Conservation (phyloP, 2,329 filamentous ascomycete genomes). For the Xylariomycetidae sp. region DNA sequence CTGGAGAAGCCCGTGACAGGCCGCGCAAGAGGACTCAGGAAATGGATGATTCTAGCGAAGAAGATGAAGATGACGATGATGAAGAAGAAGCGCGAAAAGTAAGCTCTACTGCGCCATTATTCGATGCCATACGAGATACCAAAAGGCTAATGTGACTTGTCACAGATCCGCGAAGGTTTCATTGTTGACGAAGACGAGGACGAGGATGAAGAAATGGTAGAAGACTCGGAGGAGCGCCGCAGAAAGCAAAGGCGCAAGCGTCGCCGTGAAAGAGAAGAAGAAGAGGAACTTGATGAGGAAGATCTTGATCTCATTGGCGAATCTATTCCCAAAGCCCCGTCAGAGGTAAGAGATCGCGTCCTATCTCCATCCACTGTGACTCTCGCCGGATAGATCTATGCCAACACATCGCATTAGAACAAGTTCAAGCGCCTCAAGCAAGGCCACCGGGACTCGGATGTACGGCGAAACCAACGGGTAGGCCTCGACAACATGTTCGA, state of each 20-base stretch:
- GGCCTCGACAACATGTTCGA: slow-evolving; percentile 92
- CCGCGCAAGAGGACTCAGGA: slow-evolving; percentile 38
- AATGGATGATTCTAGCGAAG: slow-evolving; percentile 82
- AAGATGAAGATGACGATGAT: slow-evolving; percentile 89
- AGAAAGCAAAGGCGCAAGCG: slow-evolving; percentile 74
- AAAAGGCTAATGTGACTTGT: too few relatives aligned
- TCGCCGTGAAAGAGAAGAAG: slow-evolving; percentile 70
- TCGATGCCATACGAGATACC: slow-evolving; percentile 12
- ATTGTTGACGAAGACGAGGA: slow-evolving; percentile 91
- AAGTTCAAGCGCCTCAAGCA: slow-evolving; percentile 97
- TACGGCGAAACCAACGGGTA: slow-evolving; percentile 59
- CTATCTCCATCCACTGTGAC: not conserved
- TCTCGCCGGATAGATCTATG: too few relatives aligned
- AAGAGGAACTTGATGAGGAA: slow-evolving; percentile 90
- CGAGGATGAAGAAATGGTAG: slow-evolving; percentile 65
- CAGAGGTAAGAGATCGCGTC: slow-evolving; percentile 57
- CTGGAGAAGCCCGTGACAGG: slow-evolving; percentile 51
- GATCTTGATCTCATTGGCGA: slow-evolving; percentile 94
- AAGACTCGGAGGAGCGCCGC: slow-evolving; percentile 50
- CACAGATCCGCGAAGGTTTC: slow-evolving; percentile 87
- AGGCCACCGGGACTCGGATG: slow-evolving; percentile 72
- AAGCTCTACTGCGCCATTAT: slow-evolving; percentile 21
- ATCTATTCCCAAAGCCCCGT: slow-evolving; percentile 61
- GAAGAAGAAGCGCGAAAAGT: slow-evolving; percentile 78
- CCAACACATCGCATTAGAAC: slow-evolving; percentile 46